Evolutionary conservation across 2,329 filamentous ascomycete species (phyloP).

Genomic region (Hymenoscyphus albidus): DNA sequence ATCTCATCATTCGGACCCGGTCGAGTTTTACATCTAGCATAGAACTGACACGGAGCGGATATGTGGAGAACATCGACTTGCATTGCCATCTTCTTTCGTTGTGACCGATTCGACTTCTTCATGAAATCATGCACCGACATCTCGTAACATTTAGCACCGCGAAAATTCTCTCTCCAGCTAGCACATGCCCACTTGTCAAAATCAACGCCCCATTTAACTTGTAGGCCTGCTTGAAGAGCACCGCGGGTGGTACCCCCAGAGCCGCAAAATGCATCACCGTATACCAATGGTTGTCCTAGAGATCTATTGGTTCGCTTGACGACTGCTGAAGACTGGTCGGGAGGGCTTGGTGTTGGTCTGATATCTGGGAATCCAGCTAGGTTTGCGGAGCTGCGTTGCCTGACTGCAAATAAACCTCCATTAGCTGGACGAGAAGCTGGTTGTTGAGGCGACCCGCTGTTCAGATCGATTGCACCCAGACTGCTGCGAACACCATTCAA

Average conservation of each 20-base stretch:
- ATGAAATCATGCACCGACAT: constrained; percentile 50
- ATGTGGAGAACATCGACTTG: constrained; percentile 68
- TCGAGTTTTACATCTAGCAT: constrained; percentile 67
- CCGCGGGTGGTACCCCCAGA: constrained; percentile 68
- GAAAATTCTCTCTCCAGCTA: constrained; percentile 30
- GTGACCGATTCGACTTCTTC: constrained; percentile 15
- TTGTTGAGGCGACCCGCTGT: neutral
- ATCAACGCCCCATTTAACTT: constrained; percentile 62
- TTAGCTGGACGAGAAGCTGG: neutral
- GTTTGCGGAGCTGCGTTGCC: neutral
- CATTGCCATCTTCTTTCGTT: constrained; percentile 25
- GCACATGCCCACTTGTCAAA: constrained; percentile 36
- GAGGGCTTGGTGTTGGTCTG: neutral
- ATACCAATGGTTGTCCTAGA: constrained; percentile 53
- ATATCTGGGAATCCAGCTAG: neutral
- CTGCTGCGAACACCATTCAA: neutral
- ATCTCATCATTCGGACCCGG: constrained; percentile 56
- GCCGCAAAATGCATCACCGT: constrained; percentile 70
- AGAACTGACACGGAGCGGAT: constrained; percentile 74
- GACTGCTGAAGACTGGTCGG: neutral
- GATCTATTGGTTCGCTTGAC: neutral
- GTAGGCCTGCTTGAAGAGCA: constrained; percentile 55
- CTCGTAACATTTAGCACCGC: constrained; percentile 43
- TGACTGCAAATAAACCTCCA: neutral
- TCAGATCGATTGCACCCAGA: neutral